Base-by-base conservation (phyloP, 371 early-diverging fungal genomes). In the Mucor ambiguus region DNA sequence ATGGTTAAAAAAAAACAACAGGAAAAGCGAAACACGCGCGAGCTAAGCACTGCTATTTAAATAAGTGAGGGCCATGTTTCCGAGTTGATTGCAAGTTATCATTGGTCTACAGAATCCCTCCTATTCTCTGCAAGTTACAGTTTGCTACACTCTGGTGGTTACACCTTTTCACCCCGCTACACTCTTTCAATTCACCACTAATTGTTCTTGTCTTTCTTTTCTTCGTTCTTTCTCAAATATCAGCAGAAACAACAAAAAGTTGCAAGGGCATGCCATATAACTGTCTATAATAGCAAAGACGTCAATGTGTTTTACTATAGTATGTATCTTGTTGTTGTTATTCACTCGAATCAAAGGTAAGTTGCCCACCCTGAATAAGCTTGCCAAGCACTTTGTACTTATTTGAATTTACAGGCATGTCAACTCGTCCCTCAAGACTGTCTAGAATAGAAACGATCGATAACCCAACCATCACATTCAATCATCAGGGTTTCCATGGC, bases 361-460 rank as follows among this genome's bases (percentile, higher is more conserved):
- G 20, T 22, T 46, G 4, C 11, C 18, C 41, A 4, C 37, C 14
- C 14, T 49, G 28, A 28, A 12, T 11, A 5, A 52, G 41, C 41
- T 52, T 26, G 52, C 52, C 28, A 52, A 28, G 52, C 26, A 26
- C 28, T 30, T 35, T 35, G 14, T 58, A 35, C 44, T 44, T 8
- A 52, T 28, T 28, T 52, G 3, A 28, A 52, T 56, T n/a, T 3
- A 56, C 18, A 64, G 66, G 41, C n/a, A 58, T 48, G 26, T 65
- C 66, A 16, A 65, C 37, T 9, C 59, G 52, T 29, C 66, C 66
- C 41, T 65, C 66, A 12, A 48, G 60, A 18, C 41, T 65, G 49
- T n/a, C 28, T 14, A 59, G 30, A 41, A 35, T 65, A 10, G 66
- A 59, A 24, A 60, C 66, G 1, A 59, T 65, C 29, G 24, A 49